phyloP scores from a whole-genome alignment of 2,329 filamentous ascomycete species.

The Diaporthe sp. region DNA sequence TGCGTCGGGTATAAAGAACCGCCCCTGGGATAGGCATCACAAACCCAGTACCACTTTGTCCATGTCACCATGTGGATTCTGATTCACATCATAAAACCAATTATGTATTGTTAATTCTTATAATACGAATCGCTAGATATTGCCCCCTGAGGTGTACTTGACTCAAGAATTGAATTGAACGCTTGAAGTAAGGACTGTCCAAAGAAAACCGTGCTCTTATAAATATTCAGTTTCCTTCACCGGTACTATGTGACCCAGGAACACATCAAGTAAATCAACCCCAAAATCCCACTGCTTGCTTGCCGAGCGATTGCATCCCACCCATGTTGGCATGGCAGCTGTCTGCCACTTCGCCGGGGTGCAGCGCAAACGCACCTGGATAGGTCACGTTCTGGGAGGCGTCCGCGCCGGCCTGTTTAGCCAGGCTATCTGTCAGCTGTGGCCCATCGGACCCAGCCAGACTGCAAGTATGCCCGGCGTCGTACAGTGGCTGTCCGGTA shows the following conservation, averaged over 20 bases:
- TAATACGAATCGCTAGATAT: not conserved
- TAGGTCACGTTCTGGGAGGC: constrained; percentile 6
- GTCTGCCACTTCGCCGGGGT: not conserved
- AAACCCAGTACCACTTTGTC: not conserved
- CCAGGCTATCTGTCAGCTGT: not conserved
- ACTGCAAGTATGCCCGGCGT: constrained; percentile 45
- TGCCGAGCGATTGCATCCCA: not conserved
- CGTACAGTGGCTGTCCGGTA: constrained; percentile 50
- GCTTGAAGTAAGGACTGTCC: not conserved
- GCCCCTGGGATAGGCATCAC: not conserved
- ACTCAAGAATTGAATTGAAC: not conserved
- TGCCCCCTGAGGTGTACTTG: not conserved
- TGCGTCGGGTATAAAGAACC: no score
- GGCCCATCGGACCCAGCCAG: constrained; percentile 43
- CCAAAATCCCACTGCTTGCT: constrained; percentile 8
- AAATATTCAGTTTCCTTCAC: not conserved
- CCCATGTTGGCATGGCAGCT: constrained; percentile 8
- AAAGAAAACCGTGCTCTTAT: no score
- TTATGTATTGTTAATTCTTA: not conserved
- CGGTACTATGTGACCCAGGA: not conserved
- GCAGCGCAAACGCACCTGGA: not conserved
- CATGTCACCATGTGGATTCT: not conserved
- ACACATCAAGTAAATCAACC: not conserved
- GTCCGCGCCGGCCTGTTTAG: not conserved
- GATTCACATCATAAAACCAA: not conserved